Base-by-base conservation (phyloP, 371 early-diverging fungal species). In the Zychaea mexicana region DNA sequence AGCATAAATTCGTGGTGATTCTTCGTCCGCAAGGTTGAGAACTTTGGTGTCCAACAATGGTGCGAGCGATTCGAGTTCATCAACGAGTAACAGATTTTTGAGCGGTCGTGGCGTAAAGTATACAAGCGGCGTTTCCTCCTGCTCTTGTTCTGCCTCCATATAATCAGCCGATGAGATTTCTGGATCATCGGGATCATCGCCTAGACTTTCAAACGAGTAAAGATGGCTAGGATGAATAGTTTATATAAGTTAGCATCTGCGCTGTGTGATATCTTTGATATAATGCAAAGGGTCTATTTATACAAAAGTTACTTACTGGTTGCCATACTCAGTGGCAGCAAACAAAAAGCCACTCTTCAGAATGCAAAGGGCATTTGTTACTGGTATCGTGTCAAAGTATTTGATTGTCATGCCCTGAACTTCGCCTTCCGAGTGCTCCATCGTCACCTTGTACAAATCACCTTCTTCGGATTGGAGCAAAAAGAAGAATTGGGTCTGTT, bases 361-460 rank as follows among this genome's bases (percentile, higher is more conserved):
- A 52, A 99, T 89, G 59, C 90, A 88, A 47, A 97, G 74, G n/a
- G 88, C 78, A 30, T 86, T 77, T 2, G 97, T 86, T 3, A 92
- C 86, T 2, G 96, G 92, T 7, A 98, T 84, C 0, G 96, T 96
- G 67, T 98, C 98, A 77, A 97, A 98, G 66, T 97, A 98, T 70
- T 92, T 92, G 70, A 98, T 91, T 21, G 84, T 85, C 68, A 95
- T 73, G 3, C 79, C 83, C 28, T 78, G 77, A 3, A 92, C 92
- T 30, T 67, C 73, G 38, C 89, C 94, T 1, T 86, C 84, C 1
- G 79, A 83, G 65, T 90, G 90, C 39, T 95, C 95, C 75, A 97
- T 86, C 1, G 94, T 92, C 36, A 98, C 82, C 75, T 97, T 97
- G 85, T 92, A 98, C 52, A 99, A 71, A 77, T 98, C 98, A 33